Percentiles rank a stretch among this genome's conserved stretches.
phyloP scores from a whole-genome alignment of 2,329 filamentous ascomycete species.

The Aureobasidium sp. region DNA sequence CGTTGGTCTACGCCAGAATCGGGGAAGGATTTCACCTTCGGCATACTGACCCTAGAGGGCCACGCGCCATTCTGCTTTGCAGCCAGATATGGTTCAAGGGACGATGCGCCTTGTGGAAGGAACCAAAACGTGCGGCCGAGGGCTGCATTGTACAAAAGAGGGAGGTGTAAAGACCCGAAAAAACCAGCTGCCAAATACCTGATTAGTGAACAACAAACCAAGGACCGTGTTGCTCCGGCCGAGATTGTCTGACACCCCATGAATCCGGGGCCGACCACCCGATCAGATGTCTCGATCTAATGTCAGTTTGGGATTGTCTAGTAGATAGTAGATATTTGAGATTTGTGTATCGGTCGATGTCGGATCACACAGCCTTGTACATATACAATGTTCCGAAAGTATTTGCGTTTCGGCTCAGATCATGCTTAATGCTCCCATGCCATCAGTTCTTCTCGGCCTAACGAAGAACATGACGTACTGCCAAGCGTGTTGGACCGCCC shows the following conservation, averaged over 20 bases:
- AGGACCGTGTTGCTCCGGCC: not conserved
- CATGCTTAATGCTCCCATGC: constrained; percentile 6
- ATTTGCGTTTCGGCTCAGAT: constrained; percentile 6
- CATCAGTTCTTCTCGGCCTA: not conserved
- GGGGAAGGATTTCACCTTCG: constrained; percentile 2
- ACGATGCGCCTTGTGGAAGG: not conserved
- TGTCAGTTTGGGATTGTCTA: not conserved
- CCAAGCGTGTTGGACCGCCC: not conserved
- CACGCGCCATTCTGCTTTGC: not conserved
- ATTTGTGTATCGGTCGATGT: not conserved
- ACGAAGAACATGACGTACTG: constrained; percentile 10
- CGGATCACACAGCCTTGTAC: not conserved
- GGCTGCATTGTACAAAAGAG: constrained; percentile 6
- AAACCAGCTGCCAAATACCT: not conserved
- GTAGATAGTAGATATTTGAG: not conserved
- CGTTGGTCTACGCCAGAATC: not conserved
- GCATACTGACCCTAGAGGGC: not conserved
- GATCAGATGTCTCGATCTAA: constrained; percentile 1
- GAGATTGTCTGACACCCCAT: not conserved
- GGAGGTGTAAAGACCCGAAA: not conserved
- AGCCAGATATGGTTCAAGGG: not conserved
- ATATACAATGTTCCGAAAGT: not conserved
- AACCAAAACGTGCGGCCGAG: not conserved
- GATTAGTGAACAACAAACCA: not conserved
- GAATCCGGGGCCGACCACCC: not conserved